Evolutionary conservation across 176 grass and related monocot genomes (phyloP).

Genomic region (Musa acuminata): DNA sequence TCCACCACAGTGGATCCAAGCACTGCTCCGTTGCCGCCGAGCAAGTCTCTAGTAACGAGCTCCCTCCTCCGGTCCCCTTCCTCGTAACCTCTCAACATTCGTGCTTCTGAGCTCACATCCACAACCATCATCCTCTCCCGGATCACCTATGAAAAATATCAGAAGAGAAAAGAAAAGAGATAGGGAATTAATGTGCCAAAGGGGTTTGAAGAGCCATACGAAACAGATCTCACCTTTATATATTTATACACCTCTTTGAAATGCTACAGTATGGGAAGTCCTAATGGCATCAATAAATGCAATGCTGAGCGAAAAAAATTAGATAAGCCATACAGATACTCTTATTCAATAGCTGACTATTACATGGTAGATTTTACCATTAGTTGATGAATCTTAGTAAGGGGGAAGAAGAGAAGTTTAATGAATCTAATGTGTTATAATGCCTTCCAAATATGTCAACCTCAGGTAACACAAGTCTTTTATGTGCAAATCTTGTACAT

Average conservation of each 20-base stretch:
- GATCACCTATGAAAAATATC: neutral
- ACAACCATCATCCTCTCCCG: constrained; percentile 32
- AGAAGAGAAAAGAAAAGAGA: neutral
- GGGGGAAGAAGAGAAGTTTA: no score
- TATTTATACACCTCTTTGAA: neutral
- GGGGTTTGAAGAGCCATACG: no score
- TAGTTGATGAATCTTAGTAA: no score
- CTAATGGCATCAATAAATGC: constrained; percentile 1
- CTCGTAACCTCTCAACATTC: constrained; percentile 19
- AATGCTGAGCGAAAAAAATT: neutral
- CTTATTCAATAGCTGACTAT: no score
- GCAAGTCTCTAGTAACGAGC: constrained; percentile 85
- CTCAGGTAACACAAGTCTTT: no score
- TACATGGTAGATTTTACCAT: no score
- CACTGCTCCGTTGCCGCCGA: constrained; percentile 50
- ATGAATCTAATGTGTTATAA: no score
- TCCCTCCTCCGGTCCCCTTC: no score
- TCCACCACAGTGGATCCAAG: constrained; percentile 36
- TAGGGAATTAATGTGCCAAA: no score
- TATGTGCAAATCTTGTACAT: no score
- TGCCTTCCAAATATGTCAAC: no score
- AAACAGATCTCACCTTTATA: neutral
- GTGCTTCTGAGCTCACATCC: constrained; percentile 48
- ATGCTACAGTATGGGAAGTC: neutral
- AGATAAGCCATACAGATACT: no score